A percentile compares a stretch with the other conserved stretches of the same genome.
These are phyloP conservation scores for Anthostomella pinea DNA, from an alignment of 2,329 filamentous ascomycete species.

Conservation along the genomic window DNA sequence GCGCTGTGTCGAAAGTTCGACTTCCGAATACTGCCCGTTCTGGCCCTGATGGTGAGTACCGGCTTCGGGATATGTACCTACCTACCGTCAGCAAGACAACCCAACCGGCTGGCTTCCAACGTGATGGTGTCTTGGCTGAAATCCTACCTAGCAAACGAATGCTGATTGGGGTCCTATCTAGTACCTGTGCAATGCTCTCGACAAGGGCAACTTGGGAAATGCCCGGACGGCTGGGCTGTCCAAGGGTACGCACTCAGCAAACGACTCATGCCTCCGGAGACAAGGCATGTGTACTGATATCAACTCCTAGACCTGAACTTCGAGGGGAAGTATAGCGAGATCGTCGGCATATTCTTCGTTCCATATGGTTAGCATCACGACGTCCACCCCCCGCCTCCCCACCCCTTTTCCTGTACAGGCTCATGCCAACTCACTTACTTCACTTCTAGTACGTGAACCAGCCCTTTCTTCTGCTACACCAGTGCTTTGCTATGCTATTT, in stretches of 20 bases:
- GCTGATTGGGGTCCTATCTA: slow-evolving; percentile 2
- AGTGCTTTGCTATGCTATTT: slow-evolving; percentile 7
- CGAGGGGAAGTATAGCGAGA: slow-evolving; percentile 65
- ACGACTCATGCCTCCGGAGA: not conserved
- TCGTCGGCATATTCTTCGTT: slow-evolving; percentile 69
- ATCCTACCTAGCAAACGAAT: too few species aligned
- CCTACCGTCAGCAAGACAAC: not conserved
- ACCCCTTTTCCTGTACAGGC: not conserved
- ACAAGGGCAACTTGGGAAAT: slow-evolving; percentile 54
- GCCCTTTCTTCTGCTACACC: too few species aligned
- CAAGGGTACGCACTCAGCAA: slow-evolving; percentile 25
- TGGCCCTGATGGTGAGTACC: slow-evolving; percentile 48
- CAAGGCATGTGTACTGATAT: slow-evolving; percentile 2
- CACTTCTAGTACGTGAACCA: too few species aligned
- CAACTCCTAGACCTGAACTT: slow-evolving; percentile 51
- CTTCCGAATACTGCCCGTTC: slow-evolving; percentile 49
- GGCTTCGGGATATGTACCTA: too few species aligned
- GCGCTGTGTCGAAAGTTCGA: slow-evolving; percentile 54
- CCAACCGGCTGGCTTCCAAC: too few species aligned
- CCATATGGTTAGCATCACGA: slow-evolving; percentile 47
- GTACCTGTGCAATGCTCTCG: slow-evolving; percentile 46
- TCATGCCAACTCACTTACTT: slow-evolving; percentile 2
- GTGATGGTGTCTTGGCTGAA: not conserved
- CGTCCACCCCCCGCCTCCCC: too few species aligned
- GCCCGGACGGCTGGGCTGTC: slow-evolving; percentile 54